Base-by-base conservation (phyloP, 2,329 filamentous ascomycete genomes). In the Diaporthe ilicicola region DNA sequence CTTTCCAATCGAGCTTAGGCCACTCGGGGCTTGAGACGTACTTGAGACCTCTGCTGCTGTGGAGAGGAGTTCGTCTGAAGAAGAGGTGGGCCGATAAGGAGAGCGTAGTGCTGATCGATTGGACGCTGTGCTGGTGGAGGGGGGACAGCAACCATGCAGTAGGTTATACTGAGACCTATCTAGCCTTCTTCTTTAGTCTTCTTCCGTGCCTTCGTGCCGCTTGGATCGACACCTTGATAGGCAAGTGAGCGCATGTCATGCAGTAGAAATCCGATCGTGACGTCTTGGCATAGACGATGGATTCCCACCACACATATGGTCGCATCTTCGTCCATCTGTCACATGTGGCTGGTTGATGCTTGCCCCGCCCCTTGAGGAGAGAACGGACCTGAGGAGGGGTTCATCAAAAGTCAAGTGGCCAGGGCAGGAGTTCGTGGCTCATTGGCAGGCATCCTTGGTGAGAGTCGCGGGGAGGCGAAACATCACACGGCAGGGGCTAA, bases 111-210 rank as follows among this genome's bases (percentile, higher is more conserved):
- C 19, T 27, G 59, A 50, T 64, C 59, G 59, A 64, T 64, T 64
- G 59, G 59, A 50, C 44, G 59, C 32, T 37, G 59, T n/a, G 56
- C n/a, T 10, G 29, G 24, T 37, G 44, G 59, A 42, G 44, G 44
- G 59, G 59, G 29, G 44, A 27, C 7, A 64, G 59, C 12, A 64
- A 50, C 44, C 37, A 64, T 50, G 59, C 59, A 64, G 44, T 32
- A 5, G 46, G 32, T 22, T 34, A 37, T 6, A 37, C 19, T 27
- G n/a, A n/a, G 32, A 27, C 42, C 19, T 13, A 34, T 64, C 29
- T 64, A 64, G 59, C 44, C 59, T 64, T 64, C 59, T 64, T 50
- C 59, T 64, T 64, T 64, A 27, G 59, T 64, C 42, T 50, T 64
- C 44, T 64, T 42, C 59, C 29, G 59, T 22, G 27, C 27, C 42